Base-by-base conservation (phyloP, 768 basidiomycete genomes). In the Leucocoprinus birnbaumii region DNA sequence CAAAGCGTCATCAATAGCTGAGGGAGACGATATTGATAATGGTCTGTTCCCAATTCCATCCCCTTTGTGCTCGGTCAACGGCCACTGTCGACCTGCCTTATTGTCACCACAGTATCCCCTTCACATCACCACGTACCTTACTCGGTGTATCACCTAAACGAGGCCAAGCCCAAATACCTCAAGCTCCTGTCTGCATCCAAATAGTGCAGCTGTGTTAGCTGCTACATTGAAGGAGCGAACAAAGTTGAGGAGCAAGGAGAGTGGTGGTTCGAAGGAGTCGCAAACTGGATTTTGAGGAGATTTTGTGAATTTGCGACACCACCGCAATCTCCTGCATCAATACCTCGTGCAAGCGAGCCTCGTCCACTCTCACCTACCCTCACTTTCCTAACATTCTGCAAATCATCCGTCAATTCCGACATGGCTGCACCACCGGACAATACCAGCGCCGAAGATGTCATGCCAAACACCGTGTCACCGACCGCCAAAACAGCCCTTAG, bases 11-110 rank as follows among this genome's bases (percentile, higher is more conserved):
- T 72, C 76, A 1, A 78, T 78, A 40, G 74, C 76, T 46, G 82
- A 83, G 61, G 83, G 82, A 50, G 79, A 81, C 57, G 81, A 79
- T 26, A 77, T n/a, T n/a, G 83, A 48, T 82, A 84, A 58, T 73
- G 75, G 11, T 77, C 80, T 50, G 63, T 85, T 1, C 85, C 31
- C 31, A n/a, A n/a, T 86, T 21, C 85, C 84, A 7, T 80, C 82
- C 1, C 83, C 84, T 5, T 71, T 76, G 42, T 77, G 84, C 7
- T 75, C 80, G 0, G 83, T 84, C 0, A 24, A 35, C 8, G 22
- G 35, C 7, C 24, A 35, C 3, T 25, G n/a, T 16, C 34, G 42
- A n/a, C n/a, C n/a, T n/a, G n/a, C n/a, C n/a, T n/a, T n/a, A 31
- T 19, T 71, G 1, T 62, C 65, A 8, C 61, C 64, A 11, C 24